Evolutionary conservation across 495 filamentous ascomycete species (phyloP).

Genomic region (Aspergillus steynii): DNA sequence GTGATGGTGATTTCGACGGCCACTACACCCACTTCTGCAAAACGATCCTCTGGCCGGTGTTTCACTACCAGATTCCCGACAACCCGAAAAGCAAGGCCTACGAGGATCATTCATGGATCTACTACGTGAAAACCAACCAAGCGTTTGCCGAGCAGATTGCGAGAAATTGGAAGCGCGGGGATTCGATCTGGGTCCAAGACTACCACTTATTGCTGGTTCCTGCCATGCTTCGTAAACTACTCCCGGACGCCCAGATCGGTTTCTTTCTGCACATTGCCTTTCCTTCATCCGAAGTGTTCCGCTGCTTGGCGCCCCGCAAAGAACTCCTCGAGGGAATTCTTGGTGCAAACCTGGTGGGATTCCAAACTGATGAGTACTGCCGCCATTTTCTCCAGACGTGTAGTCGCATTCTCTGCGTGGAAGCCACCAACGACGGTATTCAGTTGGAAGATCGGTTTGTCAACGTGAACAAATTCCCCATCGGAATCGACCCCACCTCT

Average conservation of each 20-base stretch:
- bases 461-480: slow-evolving; percentile 67
- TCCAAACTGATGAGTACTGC: slow-evolving; percentile 90
- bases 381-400: slow-evolving; percentile 93
- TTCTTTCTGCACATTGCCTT: slow-evolving; percentile 95
- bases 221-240: slow-evolving; percentile 79
- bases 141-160: slow-evolving; percentile 87
- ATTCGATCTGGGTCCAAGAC: slow-evolving; percentile 92
- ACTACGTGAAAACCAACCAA: slow-evolving; percentile 87
- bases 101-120: slow-evolving; percentile 92
- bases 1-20: slow-evolving; percentile 85
- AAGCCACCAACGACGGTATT: slow-evolving; percentile 82
- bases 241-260: slow-evolving; percentile 87
- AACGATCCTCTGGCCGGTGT: slow-evolving; percentile 85
- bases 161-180: slow-evolving; percentile 85
- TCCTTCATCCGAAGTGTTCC: slow-evolving; percentile 92
- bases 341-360: slow-evolving; percentile 85
- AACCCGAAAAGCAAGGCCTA: slow-evolving; percentile 98
- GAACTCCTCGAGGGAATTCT: slow-evolving; percentile 87
- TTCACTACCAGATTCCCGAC: slow-evolving; percentile 95
- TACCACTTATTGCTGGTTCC: slow-evolving; percentile 95
- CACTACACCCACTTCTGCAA: slow-evolving; percentile 95
- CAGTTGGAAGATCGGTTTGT: slow-evolving; percentile 93
- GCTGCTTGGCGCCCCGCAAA: slow-evolving; percentile 80
- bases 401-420: slow-evolving; percentile 80
- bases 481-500: slow-evolving; percentile 79